Conservation (phyloP, 129 eudicot species). For the carrot (Daucus carota) region DH1_v3.0 NC_030385.2:13528501-13529000, state of each 20-base stretch:
- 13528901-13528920: conserved; percentile 28
- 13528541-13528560: not conserved
- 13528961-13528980: conserved; percentile 54
- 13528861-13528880: conserved; percentile 25
- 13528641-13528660: not conserved
- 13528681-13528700: not conserved
- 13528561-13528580: not conserved
- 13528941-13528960: conserved; percentile 66
- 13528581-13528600: not conserved
- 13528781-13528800: conserved; percentile 15
- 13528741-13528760: not conserved
- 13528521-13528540: not conserved
- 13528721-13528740: not conserved
- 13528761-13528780: conserved; percentile 13
- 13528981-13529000: conserved; percentile 73
- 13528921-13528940: conserved; percentile 46
- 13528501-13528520: not conserved
- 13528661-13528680: not conserved
- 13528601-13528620: not conserved
- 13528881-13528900: conserved; percentile 17
- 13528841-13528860: conserved; percentile 38
- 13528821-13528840: conserved; percentile 70
- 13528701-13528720: not conserved
- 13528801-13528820: conserved; percentile 60
- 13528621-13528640: not conserved